Evolutionary conservation across 192 early-diverging fungal genomes (phyloP).

Genomic region (Coemansia asiatica): DNA sequence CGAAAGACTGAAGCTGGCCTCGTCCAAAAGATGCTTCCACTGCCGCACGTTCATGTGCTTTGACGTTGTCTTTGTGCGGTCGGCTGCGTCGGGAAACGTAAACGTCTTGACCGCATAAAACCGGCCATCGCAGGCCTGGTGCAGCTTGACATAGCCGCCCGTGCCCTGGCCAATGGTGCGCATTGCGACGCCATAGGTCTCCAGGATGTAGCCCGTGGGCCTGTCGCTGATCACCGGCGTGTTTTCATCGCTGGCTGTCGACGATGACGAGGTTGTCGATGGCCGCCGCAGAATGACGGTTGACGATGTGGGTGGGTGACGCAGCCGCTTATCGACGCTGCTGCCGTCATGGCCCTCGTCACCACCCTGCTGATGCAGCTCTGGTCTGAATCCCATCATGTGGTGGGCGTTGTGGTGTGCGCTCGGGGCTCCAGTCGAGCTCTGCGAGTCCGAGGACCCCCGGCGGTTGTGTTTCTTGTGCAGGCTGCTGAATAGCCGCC

Average conservation of each 20-base stretch:
- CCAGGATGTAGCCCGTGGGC: conserved; percentile 48
- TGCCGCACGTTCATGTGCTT: conserved; percentile 47
- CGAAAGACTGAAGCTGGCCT: conserved; percentile 55
- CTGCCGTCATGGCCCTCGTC: conserved; percentile 27
- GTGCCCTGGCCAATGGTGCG: conserved; percentile 56
- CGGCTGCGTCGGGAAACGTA: conserved; percentile 36
- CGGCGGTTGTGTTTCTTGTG: conserved; percentile 42
- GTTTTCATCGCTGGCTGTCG: conserved; percentile 52
- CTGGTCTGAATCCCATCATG: conserved; percentile 11
- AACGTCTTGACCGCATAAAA: conserved; percentile 57
- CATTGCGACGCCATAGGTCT: conserved; percentile 49
- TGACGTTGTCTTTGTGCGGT: conserved; percentile 38
- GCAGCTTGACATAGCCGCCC: conserved; percentile 54
- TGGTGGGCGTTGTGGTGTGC: conserved; percentile 17
- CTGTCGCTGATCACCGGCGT: conserved; percentile 53
- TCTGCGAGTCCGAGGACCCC: conserved; percentile 22
- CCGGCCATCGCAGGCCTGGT: conserved; percentile 51
- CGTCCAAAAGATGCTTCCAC: conserved; percentile 54
- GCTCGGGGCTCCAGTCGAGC: background rate
- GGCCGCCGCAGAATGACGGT: conserved; percentile 52
- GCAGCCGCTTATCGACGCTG: conserved; percentile 32
- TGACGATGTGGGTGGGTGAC: conserved; percentile 40
- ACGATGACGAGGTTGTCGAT: conserved; percentile 45
- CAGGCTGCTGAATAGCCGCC: conserved; percentile 50
- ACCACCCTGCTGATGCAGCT: conserved; percentile 12